phyloP scores from a whole-genome alignment of 2,329 filamentous ascomycete species.

The Lasiodiplodia theobromae region DNA sequence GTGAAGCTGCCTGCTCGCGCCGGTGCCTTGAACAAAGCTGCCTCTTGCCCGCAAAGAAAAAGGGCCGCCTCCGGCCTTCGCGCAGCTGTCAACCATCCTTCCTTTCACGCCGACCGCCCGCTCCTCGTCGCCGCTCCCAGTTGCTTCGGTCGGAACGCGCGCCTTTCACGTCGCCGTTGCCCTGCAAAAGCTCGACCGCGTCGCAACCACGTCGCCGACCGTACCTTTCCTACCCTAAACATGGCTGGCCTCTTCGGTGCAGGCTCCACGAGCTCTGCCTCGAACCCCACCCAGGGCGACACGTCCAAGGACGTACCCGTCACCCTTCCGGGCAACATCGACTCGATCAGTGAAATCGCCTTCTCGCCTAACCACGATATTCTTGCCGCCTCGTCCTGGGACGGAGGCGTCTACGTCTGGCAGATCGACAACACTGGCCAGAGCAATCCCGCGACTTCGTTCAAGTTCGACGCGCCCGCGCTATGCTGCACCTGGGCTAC shows the following conservation, averaged over 20 bases:
- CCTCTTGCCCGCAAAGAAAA: constrained; percentile 17
- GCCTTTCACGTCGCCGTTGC: constrained; percentile 28
- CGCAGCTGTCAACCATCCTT: not conserved
- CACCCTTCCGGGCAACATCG: constrained; percentile 72
- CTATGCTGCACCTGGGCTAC: constrained; percentile 87
- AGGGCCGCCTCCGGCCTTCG: constrained; percentile 14
- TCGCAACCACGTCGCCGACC: constrained; percentile 35
- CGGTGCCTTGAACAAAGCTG: constrained; percentile 21
- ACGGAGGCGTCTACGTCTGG: constrained; percentile 97
- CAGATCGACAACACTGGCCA: constrained; percentile 81
- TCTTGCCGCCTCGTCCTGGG: constrained; percentile 91
- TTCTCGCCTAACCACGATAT: constrained; percentile 83
- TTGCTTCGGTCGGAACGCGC: constrained; percentile 1
- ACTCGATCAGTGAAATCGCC: constrained; percentile 85
- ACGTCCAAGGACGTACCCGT: constrained; percentile 88
- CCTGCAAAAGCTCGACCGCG: constrained; percentile 29
- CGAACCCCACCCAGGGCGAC: constrained; percentile 82
- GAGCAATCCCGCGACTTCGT: constrained; percentile 83
- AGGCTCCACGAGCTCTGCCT: constrained; percentile 57
- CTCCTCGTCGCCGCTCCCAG: not conserved
- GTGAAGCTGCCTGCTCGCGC: constrained; percentile 24
- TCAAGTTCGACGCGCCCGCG: constrained; percentile 86
- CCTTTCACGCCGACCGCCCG: not conserved
- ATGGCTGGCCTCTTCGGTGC: constrained; percentile 70
- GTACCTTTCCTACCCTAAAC: constrained; percentile 4